A percentile compares a stretch with the other conserved stretches of the same genome.
Conservation (phyloP, 257 asterid species). For the Vinca minor region DNA sequence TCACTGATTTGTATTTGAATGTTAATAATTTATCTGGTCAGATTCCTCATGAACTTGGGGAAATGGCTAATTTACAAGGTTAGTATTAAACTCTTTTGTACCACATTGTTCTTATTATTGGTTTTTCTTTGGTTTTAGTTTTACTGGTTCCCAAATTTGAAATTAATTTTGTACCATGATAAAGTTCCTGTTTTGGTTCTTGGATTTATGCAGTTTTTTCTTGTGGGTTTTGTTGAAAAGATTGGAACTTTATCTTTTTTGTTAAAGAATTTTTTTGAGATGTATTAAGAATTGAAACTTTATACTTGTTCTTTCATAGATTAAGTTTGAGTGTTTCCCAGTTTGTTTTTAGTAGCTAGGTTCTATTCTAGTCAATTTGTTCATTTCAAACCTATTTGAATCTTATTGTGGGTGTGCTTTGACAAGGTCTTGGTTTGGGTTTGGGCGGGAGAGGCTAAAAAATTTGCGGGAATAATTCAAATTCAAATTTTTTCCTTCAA, state of each 20-base stretch:
- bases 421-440: no score
- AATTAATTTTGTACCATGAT: no score
- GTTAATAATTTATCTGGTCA: conserved; percentile 74
- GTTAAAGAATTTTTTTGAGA: not conserved
- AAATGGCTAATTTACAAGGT: conserved; percentile 79
- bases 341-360: no score
- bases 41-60: conserved; percentile 66
- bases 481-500: no score
- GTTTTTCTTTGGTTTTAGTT: not conserved
- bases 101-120: no score
- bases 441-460: no score
- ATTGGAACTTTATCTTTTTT: no score
- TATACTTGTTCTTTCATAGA: not conserved
- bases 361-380: not conserved
- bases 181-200: not conserved
- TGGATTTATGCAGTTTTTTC: not conserved
- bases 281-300: not conserved
- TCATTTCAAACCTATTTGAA: no score
- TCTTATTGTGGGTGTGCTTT: no score
- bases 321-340: not conserved
- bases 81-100: not conserved
- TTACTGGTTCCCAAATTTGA: no score
- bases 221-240: no score
- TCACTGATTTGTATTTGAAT: conserved; percentile 73
- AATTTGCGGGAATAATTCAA: no score